Percentiles rank a stretch among this genome's conserved stretches.
Evolutionary conservation across 1,139 yeast species (phyloP).

Genomic region (Candida dubliniensis): DNA sequence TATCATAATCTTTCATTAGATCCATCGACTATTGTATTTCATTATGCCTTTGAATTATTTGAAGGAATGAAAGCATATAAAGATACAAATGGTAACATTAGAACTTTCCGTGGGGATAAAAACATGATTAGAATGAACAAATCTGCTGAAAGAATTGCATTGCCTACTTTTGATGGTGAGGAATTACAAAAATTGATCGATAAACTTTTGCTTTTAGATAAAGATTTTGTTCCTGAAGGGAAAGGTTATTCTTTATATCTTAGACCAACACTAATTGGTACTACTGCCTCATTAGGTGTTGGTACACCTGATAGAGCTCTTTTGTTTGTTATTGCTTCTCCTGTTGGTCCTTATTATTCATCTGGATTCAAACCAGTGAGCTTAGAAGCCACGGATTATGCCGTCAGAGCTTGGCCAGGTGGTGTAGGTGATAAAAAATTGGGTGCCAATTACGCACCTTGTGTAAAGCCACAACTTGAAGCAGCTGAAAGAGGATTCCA

Average conservation of each 20-base stretch:
- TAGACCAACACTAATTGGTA: constrained; percentile 94
- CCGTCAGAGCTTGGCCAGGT: constrained; percentile 99
- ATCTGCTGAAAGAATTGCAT: constrained; percentile 82
- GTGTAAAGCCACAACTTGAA: constrained; percentile 81
- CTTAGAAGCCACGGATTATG: constrained; percentile 90
- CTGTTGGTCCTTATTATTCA: constrained; percentile 90
- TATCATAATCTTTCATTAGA: constrained; percentile 74
- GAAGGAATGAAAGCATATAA: constrained; percentile 97
- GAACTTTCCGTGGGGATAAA: constrained; percentile 87
- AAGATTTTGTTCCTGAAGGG: constrained; percentile 76
- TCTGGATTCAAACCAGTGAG: constrained; percentile 93
- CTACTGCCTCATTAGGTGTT: constrained; percentile 84
- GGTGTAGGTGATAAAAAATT: constrained; percentile 95
- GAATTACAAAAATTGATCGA: constrained; percentile 74
- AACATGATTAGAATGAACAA: constrained; percentile 90
- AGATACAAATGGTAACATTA: constrained; percentile 61
- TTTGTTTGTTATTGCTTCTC: constrained; percentile 83
- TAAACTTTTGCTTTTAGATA: constrained; percentile 71
- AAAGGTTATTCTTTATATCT: constrained; percentile 88
- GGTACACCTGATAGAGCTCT: constrained; percentile 76
- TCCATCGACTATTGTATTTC: constrained; percentile 88
- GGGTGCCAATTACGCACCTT: constrained; percentile 97
- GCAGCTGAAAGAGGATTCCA: constrained; percentile 90
- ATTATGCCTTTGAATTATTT: constrained; percentile 91
- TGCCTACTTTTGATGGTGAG: constrained; percentile 80